Evolutionary conservation across 1,139 yeast genomes (phyloP).

Genomic region (Saccharomycopsis hybrid): DNA sequence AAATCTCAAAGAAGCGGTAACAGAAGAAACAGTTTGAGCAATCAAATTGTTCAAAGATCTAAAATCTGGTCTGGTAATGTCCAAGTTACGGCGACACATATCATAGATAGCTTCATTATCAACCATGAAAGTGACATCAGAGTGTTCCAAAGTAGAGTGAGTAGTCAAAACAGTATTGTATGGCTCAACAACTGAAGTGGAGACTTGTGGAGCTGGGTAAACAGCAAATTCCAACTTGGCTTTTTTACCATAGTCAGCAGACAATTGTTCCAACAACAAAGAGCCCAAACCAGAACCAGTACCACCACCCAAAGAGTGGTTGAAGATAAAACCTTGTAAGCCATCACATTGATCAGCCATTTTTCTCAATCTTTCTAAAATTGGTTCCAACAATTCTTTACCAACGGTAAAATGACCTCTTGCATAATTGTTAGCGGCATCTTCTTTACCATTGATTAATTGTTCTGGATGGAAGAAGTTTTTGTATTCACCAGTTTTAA

Average conservation of each 20-base stretch:
- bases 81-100: slow-evolving; percentile 93
- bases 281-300: slow-evolving; percentile 99
- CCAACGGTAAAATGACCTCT: slow-evolving; percentile 99
- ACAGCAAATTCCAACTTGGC: slow-evolving; percentile 96
- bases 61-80: slow-evolving; percentile 85
- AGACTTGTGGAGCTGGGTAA: slow-evolving; percentile 95
- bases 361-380: slow-evolving; percentile 91
- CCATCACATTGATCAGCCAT: slow-evolving; percentile 98
- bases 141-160: slow-evolving; percentile 94
- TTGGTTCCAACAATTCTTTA: slow-evolving; percentile 89
- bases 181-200: slow-evolving; percentile 97
- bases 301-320: slow-evolving; percentile 99
- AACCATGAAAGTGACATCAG: slow-evolving; percentile 98
- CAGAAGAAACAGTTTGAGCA: slow-evolving; percentile 97
- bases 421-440: slow-evolving; percentile 98
- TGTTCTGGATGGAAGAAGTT: slow-evolving; percentile 97
- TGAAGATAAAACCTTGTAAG: slow-evolving; percentile 92
- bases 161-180: slow-evolving; percentile 95
- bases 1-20: slow-evolving; percentile 95
- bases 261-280: slow-evolving; percentile 82
- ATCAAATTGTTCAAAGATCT: slow-evolving; percentile 82
- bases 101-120: slow-evolving; percentile 98
- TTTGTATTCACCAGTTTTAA: slow-evolving; percentile 86
- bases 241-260: slow-evolving; percentile 91
- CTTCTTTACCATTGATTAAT: slow-evolving; percentile 95